Percentiles rank a stretch among this genome's conserved stretches.
Evolutionary conservation across 108 stramenopile species (phyloP).

Genomic region (Phaeodactylum tricornutum): DNA sequence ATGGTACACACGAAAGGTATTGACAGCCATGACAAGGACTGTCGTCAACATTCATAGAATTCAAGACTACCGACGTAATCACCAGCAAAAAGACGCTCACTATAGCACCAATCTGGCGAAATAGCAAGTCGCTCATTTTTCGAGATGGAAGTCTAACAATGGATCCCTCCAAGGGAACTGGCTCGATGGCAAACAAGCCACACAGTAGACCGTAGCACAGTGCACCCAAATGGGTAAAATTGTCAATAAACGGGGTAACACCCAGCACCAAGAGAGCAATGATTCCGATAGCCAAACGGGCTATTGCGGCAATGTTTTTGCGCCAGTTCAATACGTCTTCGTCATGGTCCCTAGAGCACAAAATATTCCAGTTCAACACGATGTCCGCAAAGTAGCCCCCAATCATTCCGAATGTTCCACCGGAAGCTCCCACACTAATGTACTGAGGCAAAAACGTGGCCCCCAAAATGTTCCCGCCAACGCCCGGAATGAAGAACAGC

Average conservation of each 20-base stretch:
- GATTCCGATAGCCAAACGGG: too few species aligned
- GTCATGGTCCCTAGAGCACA: conserved; percentile 33
- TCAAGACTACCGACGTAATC: too few species aligned
- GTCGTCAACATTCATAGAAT: too few species aligned
- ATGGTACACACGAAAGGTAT: not conserved
- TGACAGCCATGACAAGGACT: too few species aligned
- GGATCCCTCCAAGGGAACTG: too few species aligned
- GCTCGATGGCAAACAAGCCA: conserved; percentile 69
- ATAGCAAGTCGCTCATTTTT: too few species aligned
- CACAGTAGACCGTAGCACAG: conserved; percentile 74
- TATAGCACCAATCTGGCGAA: too few species aligned
- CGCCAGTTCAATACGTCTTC: not conserved
- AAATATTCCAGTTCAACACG: conserved; percentile 78
- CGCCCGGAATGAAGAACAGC: conserved; percentile 73
- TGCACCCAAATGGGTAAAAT: conserved; percentile 56
- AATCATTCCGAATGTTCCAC: conserved; percentile 88
- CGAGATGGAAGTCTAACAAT: too few species aligned
- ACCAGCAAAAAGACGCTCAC: too few species aligned
- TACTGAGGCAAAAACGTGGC: conserved; percentile 85
- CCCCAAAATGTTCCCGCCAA: conserved; percentile 82
- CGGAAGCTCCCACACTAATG: conserved; percentile 87
- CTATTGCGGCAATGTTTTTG: not conserved
- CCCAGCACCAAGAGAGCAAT: not conserved
- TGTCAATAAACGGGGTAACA: conserved; percentile 2
- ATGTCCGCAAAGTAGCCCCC: conserved; percentile 86